Evolutionary conservation across 2,329 filamentous ascomycete genomes (phyloP), one percentile per base, ranked within the genome.

Genomic region (Berkeleyomyces rouxiae): DNA sequence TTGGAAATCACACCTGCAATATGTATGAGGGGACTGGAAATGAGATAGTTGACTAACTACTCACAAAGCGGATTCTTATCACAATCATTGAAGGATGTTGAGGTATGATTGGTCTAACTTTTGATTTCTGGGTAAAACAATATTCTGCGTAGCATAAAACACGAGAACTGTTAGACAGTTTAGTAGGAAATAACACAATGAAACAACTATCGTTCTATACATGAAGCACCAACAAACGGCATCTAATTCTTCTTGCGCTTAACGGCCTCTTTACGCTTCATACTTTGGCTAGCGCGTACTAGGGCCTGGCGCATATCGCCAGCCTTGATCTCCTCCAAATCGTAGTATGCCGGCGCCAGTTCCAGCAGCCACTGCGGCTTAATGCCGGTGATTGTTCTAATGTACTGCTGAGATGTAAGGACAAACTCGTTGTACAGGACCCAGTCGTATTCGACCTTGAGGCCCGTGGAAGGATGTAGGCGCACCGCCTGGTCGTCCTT

Each of bases 391-490:
- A 96, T 90, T 0, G 90, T 96, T 63, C 95, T 83, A 69, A 99
- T 92, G 73, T 96, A 99, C 76, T 97, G 95, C 81, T 99, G 96
- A 61, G 88, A 93, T 0, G 93, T 99, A 63, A 99, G 82, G 10
- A 99, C 93, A 70, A 97, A 99, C 72, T 99, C 95, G 70, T 97
- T 96, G 76, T 99, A 99, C 36, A 99, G 77, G 36, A 99, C 89
- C 93, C 93, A 99, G 68, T 99, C 93, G 68, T 86, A 89, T 64
- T 96, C 91, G 64, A 90, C 85, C 59, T 84, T 82, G 31, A 99
- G 79, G 40, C 96, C 91, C 0, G 91, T 96, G 67, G 88, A 93
- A 1, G 93, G 93, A 75, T 99, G 93, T 65, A 99, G 81, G 68
- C 96, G 79, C 55, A 99, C 93, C 57, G 83, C 87, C 75, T 97